Conservation (phyloP, 1,284 basidiomycete species). For the Boletus smithii region DNA sequence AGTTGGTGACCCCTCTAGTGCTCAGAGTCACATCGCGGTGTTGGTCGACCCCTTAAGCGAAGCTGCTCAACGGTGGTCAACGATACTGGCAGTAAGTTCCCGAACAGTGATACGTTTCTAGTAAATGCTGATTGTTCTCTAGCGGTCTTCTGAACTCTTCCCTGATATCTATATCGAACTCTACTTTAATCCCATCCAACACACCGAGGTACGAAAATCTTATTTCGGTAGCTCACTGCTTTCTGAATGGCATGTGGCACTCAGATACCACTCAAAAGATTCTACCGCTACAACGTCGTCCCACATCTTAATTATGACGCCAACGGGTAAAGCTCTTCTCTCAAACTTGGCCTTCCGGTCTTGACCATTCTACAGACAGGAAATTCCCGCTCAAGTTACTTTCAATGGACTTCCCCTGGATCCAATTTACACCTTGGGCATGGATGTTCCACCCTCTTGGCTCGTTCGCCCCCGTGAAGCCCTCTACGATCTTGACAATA, state of each 20-base stretch:
- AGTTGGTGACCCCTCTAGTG: slow-evolving; percentile 63
- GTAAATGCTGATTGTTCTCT: slow-evolving; percentile 1
- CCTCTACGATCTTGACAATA: slow-evolving; percentile 93
- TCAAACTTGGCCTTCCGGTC: not conserved
- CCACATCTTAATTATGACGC: slow-evolving; percentile 64
- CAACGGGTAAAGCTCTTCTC: slow-evolving; percentile 53
- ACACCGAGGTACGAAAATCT: slow-evolving; percentile 55
- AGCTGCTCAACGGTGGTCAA: slow-evolving; percentile 80
- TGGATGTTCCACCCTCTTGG: slow-evolving; percentile 91
- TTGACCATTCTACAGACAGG: slow-evolving; percentile 40
- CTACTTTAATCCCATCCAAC: slow-evolving; percentile 68
- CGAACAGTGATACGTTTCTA: not conserved
- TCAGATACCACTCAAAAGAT: slow-evolving; percentile 89
- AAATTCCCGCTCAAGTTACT: slow-evolving; percentile 47
- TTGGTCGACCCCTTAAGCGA: slow-evolving; percentile 86
- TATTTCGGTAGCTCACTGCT: not conserved
- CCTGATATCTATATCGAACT: slow-evolving; percentile 69
- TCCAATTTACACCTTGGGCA: slow-evolving; percentile 86
- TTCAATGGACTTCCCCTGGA: slow-evolving; percentile 58
- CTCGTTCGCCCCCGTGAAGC: slow-evolving; percentile 87
- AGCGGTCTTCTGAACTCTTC: slow-evolving; percentile 39
- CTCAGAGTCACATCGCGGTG: slow-evolving; percentile 71
- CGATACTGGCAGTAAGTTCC: slow-evolving; percentile 61
- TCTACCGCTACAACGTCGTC: slow-evolving; percentile 80
- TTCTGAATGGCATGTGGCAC: not conserved